phyloP scores from a whole-genome alignment of 352 stramenopile species.

The Poterioochromonas sp. region DNA sequence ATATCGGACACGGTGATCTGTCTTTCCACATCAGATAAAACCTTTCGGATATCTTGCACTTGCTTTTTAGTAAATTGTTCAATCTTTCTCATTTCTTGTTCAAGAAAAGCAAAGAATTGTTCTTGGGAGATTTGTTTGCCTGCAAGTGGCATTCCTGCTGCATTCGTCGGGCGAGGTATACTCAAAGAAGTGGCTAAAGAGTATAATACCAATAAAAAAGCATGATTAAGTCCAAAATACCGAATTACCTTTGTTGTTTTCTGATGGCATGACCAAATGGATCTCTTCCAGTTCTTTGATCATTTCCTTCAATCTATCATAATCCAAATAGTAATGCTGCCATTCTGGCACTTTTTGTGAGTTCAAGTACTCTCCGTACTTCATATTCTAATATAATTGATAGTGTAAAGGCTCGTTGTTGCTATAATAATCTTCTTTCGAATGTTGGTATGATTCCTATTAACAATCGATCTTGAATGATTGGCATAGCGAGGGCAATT shows the following conservation, averaged over 20 bases:
- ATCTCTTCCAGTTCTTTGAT: slow-evolving; percentile 44
- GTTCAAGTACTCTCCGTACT: slow-evolving; percentile 45
- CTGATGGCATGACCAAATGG: slow-evolving; percentile 32
- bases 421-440: too few relatives aligned
- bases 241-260: slow-evolving; percentile 34
- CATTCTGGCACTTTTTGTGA: slow-evolving; percentile 42
- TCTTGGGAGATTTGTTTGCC: slow-evolving; percentile 51
- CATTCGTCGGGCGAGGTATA: slow-evolving; percentile 43
- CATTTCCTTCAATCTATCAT: slow-evolving; percentile 44
- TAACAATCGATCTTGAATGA: too few relatives aligned
- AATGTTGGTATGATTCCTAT: too few relatives aligned
- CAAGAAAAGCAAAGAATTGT: slow-evolving; percentile 59
- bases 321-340: slow-evolving; percentile 46
- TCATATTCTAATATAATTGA: slow-evolving; percentile 44
- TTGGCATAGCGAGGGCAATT: too few relatives aligned
- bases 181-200: slow-evolving; percentile 38
- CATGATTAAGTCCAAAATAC: background rate
- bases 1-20: background rate
- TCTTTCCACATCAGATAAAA: slow-evolving; percentile 47
- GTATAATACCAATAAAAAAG: slow-evolving; percentile 36
- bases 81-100: slow-evolving; percentile 61
- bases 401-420: too few relatives aligned
- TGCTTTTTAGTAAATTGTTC: slow-evolving; percentile 60
- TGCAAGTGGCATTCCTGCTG: slow-evolving; percentile 35
- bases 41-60: slow-evolving; percentile 35